Base-by-base conservation (phyloP, 2,329 filamentous ascomycete genomes). In the Talaromyces sp. region DNA sequence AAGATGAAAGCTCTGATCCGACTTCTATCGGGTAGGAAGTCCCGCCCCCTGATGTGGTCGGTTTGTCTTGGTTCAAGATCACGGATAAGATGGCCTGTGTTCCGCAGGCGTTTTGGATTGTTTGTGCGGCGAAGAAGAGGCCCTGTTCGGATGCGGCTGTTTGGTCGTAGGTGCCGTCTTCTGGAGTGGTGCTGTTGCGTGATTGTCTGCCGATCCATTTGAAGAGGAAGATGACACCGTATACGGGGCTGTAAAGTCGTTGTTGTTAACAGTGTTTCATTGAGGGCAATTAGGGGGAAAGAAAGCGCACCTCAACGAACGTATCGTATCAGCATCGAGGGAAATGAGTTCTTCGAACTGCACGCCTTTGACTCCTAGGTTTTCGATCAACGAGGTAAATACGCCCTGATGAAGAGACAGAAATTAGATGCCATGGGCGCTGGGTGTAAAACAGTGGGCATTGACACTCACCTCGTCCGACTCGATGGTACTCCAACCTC, bases 221-320 rank as follows among this genome's bases (percentile, higher is more conserved):
- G 86, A 99, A 99, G 73, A 99, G 89, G 77, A 99, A 99, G 70
- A 99, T 97, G 65, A 99, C 91, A 68, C 94, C 94, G 77, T 96
- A 95, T 55, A 96, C 81, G 17, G 89, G 89, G 66, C 88, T 86
- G 61, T 48, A 19, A n/a, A 21, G n/a, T n/a, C 28, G n/a, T n/a
- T n/a, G n/a, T n/a, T n/a, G n/a, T n/a, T n/a, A n/a, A n/a, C n/a
- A n/a, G n/a, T n/a, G n/a, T n/a, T n/a, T n/a, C n/a, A n/a, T n/a
- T n/a, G n/a, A n/a, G n/a, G n/a, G n/a, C n/a, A 21, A 9, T 13
- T n/a, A 46, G 22, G n/a, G 35, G 36, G n/a, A n/a, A n/a, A n/a
- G n/a, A n/a, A 19, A 33, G 25, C n/a, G 13, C 25, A 77, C 77
- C 74, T 74, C 59, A 77, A 60, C 15, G 72, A 73, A 11, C 73